Conservation (phyloP, 352 stramenopile genomes). For the Pythium rhizo-oryzae region DNA sequence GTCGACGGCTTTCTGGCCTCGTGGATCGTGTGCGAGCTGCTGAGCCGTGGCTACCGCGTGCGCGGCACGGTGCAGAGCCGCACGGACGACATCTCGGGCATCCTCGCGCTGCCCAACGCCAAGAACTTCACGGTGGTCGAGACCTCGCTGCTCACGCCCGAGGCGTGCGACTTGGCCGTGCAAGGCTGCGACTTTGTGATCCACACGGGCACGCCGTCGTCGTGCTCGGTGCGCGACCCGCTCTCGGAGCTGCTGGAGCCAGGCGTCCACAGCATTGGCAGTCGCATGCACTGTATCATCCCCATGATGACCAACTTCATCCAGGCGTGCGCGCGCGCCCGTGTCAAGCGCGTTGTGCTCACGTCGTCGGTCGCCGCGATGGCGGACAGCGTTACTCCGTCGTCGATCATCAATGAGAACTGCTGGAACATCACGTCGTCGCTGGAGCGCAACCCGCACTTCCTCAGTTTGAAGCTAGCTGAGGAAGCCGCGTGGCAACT, state of each 20-base stretch:
- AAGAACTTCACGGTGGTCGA: slow-evolving; percentile 89
- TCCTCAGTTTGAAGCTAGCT: slow-evolving; percentile 85
- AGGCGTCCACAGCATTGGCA: slow-evolving; percentile 88
- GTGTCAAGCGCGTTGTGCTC: slow-evolving; percentile 83
- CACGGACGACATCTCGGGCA: slow-evolving; percentile 82
- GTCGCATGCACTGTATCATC: slow-evolving; percentile 91
- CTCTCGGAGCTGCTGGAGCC: slow-evolving; percentile 85
- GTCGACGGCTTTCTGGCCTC: slow-evolving; percentile 86
- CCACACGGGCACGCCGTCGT: slow-evolving; percentile 85
- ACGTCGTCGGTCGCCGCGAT: slow-evolving; percentile 88
- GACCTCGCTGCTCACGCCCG: slow-evolving; percentile 84
- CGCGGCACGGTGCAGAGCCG: slow-evolving; percentile 86
- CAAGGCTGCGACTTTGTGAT: slow-evolving; percentile 91
- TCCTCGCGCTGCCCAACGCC: slow-evolving; percentile 69
- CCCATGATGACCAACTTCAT: slow-evolving; percentile 94
- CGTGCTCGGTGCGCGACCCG: slow-evolving; percentile 84
- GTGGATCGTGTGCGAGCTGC: slow-evolving; percentile 85
- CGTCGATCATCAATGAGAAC: slow-evolving; percentile 85
- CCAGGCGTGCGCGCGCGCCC: slow-evolving; percentile 76
- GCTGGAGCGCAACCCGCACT: slow-evolving; percentile 86
- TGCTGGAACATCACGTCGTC: slow-evolving; percentile 88
- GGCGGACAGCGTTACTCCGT: slow-evolving; percentile 72
- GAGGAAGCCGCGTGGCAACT: slow-evolving; percentile 89
- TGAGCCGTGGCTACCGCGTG: slow-evolving; percentile 78
- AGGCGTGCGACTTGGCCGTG: slow-evolving; percentile 88